Evolutionary conservation across 2,329 filamentous ascomycete genomes (phyloP), one percentile per base, ranked within the genome.

Genomic region (Aspergillus novoparasiticus): DNA sequence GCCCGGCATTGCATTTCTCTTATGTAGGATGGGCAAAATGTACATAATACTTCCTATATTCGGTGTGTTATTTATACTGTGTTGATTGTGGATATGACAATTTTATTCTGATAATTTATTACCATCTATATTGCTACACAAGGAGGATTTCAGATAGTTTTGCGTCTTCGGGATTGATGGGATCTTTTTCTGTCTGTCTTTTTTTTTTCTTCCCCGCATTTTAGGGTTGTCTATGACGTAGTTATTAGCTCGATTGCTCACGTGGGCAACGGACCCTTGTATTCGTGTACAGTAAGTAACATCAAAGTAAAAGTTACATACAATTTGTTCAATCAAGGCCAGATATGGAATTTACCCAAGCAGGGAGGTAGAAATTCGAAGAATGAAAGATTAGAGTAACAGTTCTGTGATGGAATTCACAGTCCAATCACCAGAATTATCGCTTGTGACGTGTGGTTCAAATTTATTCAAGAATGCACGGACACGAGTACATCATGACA

Each of bases 1-100:
- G 68, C 32, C 66, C 68, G 66, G 66, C 32, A 55, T 14, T 55
- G 34, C 51, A 55, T 55, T 55, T 34, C n/a, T 39, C 10, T 54
- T n/a, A 53, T 53, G 50, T 23, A 19, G 50, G 30, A 50, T 26
- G 12, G 32, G 5, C 9, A 36, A 34, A 11, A 54, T 34, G 30
- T 23, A 36, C 30, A 28, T 16, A 48, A 16, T 48, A 26, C 11
- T 19, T 28, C 26, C 16, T 41, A 51, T 34, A n/a, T 19, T 51
- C 19, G 16, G 19, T 16, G 4, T 36, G 23, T 54, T 54, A n/a
- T 6, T 34, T 26, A n/a, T 39, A 21, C n/a, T 14, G 5, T 10
- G 11, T 12, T 11, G 21, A 16, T 36, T 26, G 10, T 39, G 39
- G n/a, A 55, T 39, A 55, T 55, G 51, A 21, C 30, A 55, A 23